Evolutionary conservation across 257 asterid genomes (phyloP).

Genomic region (Prunella vulgaris): DNA sequence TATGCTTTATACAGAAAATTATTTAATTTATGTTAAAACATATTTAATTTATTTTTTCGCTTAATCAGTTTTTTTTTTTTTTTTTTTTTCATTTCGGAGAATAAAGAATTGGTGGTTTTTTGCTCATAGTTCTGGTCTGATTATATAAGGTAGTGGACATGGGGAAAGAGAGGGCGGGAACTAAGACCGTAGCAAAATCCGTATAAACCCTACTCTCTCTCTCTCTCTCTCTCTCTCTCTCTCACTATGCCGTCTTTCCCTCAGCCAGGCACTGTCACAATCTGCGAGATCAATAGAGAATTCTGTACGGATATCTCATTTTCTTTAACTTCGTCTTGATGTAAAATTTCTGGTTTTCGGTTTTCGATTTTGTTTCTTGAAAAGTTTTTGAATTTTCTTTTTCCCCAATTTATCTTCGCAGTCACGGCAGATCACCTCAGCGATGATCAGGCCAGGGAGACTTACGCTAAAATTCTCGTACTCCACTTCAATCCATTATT

Average conservation of each 20-base stretch:
- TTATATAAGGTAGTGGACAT: not conserved
- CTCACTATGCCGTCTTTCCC: conserved; percentile 76
- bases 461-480: conserved; percentile 74
- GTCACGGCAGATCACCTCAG: conserved; percentile 70
- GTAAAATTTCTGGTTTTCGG: not conserved
- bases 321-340: not conserved
- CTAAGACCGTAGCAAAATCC: conserved; percentile 14
- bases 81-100: too few relatives aligned
- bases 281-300: conserved; percentile 89
- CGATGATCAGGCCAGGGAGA: conserved; percentile 71
- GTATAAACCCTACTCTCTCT: conserved; percentile 37
- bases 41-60: too few relatives aligned
- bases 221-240: not conserved
- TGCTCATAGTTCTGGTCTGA: too few relatives aligned
- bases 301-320: conserved; percentile 35
- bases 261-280: conserved; percentile 74
- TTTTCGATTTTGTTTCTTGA: not conserved
- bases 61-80: too few relatives aligned
- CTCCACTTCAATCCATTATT: conserved; percentile 3
- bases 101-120: too few relatives aligned
- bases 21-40: too few relatives aligned
- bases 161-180: conserved; percentile 30
- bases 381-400: not conserved
- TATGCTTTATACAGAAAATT: too few relatives aligned
- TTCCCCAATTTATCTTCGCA: conserved; percentile 30